Conservation (phyloP, 2,329 filamentous ascomycete genomes). For the Pseudogymnoascus sp. region DNA sequence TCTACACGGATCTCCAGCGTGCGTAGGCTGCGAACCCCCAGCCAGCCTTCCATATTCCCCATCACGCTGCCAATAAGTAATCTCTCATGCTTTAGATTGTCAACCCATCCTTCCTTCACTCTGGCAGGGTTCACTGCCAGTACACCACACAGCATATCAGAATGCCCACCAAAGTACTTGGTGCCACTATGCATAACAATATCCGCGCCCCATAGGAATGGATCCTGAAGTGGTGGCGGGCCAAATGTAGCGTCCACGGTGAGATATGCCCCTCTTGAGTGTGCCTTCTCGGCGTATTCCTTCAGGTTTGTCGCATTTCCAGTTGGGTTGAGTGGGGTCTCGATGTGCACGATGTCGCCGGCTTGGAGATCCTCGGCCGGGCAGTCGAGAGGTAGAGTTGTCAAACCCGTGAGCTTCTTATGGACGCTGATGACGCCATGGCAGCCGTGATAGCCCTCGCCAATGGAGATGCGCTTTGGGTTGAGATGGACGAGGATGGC, state of each 20-base stretch:
- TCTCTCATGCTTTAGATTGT: conserved; percentile 57
- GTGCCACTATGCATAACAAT: conserved; percentile 87
- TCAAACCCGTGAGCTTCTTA: conserved; percentile 64
- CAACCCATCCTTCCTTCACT: conserved; percentile 48
- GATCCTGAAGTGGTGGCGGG: conserved; percentile 81
- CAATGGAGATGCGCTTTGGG: conserved; percentile 74
- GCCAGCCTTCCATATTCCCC: conserved; percentile 86
- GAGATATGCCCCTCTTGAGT: conserved; percentile 62
- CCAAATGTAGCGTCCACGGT: conserved; percentile 89
- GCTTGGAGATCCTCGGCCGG: conserved; percentile 55
- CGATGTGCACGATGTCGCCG: conserved; percentile 83
- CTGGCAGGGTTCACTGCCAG: conserved; percentile 53
- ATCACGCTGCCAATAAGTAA: conserved; percentile 75
- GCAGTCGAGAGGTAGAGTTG: conserved; percentile 64
- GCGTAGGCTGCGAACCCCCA: conserved; percentile 76
- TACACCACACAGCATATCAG: conserved; percentile 84
- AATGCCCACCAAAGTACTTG: conserved; percentile 95
- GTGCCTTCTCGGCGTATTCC: conserved; percentile 64
- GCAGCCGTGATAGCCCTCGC: conserved; percentile 85
- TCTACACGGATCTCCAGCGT: conserved; percentile 77
- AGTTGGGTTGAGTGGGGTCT: conserved; percentile 88
- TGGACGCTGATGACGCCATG: conserved; percentile 75
- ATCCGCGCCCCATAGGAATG: conserved; percentile 74
- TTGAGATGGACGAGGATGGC: conserved; percentile 77
- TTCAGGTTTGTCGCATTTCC: conserved; percentile 71